These are phyloP conservation scores for Melocanna baccifera DNA, from an alignment of 176 grass and related monocot genomes.

Conservation along the genomic window DNA sequence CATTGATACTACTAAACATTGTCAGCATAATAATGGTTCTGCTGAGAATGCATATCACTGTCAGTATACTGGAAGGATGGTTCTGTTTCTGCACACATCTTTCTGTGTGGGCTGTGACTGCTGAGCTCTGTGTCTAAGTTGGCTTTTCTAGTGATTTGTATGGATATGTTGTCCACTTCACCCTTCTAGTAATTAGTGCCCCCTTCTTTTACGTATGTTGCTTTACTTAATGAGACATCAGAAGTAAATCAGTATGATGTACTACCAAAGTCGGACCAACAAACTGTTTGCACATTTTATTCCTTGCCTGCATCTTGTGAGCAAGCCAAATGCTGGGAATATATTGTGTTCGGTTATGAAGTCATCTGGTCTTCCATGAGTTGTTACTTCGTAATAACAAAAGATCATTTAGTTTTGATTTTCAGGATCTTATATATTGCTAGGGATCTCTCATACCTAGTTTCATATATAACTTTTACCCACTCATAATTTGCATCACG, in stretches of 20 bases:
- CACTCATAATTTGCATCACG: not conserved
- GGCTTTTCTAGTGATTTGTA: not conserved
- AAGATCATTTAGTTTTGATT: not conserved
- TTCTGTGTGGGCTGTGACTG: not conserved
- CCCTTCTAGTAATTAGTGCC: not conserved
- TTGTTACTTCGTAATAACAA: not conserved
- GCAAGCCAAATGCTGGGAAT: not conserved
- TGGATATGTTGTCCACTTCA: not conserved
- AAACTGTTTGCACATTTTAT: not conserved
- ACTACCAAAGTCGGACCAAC: not conserved
- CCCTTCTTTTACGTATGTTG: not conserved
- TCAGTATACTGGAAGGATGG: not conserved
- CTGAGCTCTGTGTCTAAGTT: not conserved
- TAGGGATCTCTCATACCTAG: not conserved
- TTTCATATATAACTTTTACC: not conserved
- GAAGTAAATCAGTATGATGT: constrained; percentile 6
- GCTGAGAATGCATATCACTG: not conserved
- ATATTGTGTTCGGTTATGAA: not conserved
- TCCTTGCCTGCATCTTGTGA: not conserved
- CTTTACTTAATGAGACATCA: not conserved
- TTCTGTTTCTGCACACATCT: not conserved
- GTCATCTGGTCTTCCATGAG: not conserved
- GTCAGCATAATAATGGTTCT: not conserved
- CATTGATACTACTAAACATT: not conserved
- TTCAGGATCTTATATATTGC: not conserved